These are phyloP conservation scores for Fusarium sp. DNA, from an alignment of 2,329 filamentous ascomycete genomes.

Conservation along the genomic window DNA sequence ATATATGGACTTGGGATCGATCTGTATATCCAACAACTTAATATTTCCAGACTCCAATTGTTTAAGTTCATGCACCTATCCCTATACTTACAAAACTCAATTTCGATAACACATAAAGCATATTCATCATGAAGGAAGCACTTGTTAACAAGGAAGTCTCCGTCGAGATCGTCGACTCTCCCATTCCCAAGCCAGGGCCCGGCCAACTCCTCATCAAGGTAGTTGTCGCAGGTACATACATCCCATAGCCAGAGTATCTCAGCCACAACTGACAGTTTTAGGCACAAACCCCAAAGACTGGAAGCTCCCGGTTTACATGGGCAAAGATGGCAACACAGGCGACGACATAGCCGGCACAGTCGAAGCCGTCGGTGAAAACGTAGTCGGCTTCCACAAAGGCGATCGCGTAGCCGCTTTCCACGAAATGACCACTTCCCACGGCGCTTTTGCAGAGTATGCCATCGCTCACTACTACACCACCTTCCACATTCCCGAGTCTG, in stretches of 20 bases:
- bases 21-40: too few species aligned
- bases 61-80: too few species aligned
- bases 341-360: constrained; percentile 44
- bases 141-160: constrained; percentile 13
- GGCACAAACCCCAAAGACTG: constrained; percentile 47
- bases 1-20: too few species aligned
- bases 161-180: constrained; percentile 12
- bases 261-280: neutral
- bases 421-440: constrained; percentile 62
- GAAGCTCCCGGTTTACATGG: constrained; percentile 26
- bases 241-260: fast-evolving
- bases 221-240: neutral
- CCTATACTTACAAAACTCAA: too few species aligned
- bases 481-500: constrained; percentile 60
- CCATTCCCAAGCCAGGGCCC: constrained; percentile 8
- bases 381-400: constrained; percentile 46
- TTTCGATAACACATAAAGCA: too few species aligned
- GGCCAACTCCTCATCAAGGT: constrained; percentile 19
- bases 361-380: constrained; percentile 35
- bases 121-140: constrained; percentile 23
- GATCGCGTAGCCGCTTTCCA: constrained; percentile 63
- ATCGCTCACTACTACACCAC: constrained; percentile 66
- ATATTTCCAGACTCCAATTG: too few species aligned
- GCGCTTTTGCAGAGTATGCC: constrained; percentile 71
- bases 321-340: constrained; percentile 25